Evolutionary conservation across 306 rosid species (phyloP), one percentile per base, ranked within the genome.

Genomic region (Lathyrus aphaca): DNA sequence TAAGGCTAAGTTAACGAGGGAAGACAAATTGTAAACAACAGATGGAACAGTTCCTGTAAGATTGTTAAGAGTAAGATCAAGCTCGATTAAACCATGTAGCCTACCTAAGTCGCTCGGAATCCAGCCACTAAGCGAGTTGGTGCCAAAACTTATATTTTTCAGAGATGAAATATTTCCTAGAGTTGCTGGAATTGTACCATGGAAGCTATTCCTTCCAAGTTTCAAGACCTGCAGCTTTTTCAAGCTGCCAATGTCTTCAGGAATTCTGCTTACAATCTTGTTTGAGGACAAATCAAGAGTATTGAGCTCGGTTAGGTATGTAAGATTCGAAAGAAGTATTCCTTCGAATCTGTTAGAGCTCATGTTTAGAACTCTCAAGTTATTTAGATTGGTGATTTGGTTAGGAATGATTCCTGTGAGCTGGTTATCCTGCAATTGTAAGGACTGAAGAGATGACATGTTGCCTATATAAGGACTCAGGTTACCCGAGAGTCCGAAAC

Each of bases 161-260:
- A 89, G 87, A 14, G 87, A 78, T 16, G 96, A 83, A 67, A 92
- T 77, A 29, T 89, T 92, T 42, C 84, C 88, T 21, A 92, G 44
- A 32, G 82, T 8, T 10, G 65, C 55, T 12, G 95, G 88, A 4
- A 89, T 64, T 48, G 45, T 18, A 58, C 94, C 94, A 51, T 48
- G 64, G n/a, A 91, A 64, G 27, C 35, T 63, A 77, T 90, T 90
- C 57, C 12, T 16, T 29, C 74, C 89, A 12, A 90, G 61, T 25
- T 79, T 83, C 80, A 90, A 64, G 12, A 77, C 82, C 73, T 54
- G 60, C 16, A 91, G 86, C 45, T 66, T 81, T n/a, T 64, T 74
- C 81, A 91, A 66, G 71, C 32, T 30, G 75, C 74, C 40, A 0
- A 86, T 61, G 8, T 67, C 74, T 40, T 57, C 68, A 43, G 94